phyloP scores from a whole-genome alignment of 805 yeast genomes.

The Cyberlindnera mycetangii region DNA sequence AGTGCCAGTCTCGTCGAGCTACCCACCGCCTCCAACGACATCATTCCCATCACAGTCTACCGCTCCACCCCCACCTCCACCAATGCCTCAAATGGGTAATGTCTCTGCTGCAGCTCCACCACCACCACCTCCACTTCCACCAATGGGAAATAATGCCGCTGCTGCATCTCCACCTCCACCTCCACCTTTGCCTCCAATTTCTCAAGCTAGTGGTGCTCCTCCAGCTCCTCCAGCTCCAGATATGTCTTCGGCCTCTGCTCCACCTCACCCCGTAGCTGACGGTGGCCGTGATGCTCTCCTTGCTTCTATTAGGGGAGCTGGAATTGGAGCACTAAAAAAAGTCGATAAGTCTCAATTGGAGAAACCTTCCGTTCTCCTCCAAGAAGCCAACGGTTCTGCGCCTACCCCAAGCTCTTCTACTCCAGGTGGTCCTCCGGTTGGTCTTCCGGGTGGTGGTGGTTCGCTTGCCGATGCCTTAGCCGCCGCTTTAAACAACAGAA shows the following conservation, averaged over 20 bases:
- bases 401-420: constrained; percentile 40
- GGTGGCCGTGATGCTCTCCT: constrained; percentile 75
- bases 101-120: constrained; percentile 5
- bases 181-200: constrained; percentile 26
- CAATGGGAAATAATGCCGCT: constrained; percentile 5
- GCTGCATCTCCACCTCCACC: constrained; percentile 15
- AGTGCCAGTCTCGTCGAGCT: constrained; percentile 5
- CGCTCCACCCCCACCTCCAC: too few species aligned
- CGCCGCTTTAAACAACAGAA: constrained; percentile 79
- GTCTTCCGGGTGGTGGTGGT: constrained; percentile 56
- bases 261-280: constrained; percentile 39
- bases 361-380: constrained; percentile 67
- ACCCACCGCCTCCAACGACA: constrained; percentile 7
- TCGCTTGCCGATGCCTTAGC: constrained; percentile 84
- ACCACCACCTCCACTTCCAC: constrained; percentile 14
- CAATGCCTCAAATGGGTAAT: constrained; percentile 11
- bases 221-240: constrained; percentile 32
- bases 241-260: constrained; percentile 23
- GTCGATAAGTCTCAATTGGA: constrained; percentile 84
- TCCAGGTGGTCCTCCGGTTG: constrained; percentile 32
- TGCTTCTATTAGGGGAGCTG: constrained; percentile 82
- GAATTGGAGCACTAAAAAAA: constrained; percentile 62
- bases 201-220: constrained; percentile 24
- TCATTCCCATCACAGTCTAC: constrained; percentile 1
- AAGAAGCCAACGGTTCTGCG: constrained; percentile 43